phyloP scores from a whole-genome alignment of 2,329 filamentous ascomycete genomes.

The Lachnum nothofagi region DNA sequence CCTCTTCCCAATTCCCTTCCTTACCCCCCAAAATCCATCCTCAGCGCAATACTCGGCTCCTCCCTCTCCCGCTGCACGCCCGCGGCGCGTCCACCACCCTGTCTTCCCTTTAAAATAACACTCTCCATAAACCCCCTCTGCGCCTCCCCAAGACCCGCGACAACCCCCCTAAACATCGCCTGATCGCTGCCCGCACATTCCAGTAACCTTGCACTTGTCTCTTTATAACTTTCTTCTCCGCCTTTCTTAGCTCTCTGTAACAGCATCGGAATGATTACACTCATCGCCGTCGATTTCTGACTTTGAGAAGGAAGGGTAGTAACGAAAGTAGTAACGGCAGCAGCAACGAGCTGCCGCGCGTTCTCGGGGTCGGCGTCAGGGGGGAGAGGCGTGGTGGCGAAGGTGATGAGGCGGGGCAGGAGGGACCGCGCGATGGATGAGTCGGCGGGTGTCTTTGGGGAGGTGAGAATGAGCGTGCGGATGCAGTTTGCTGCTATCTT shows the following conservation, averaged over 20 bases:
- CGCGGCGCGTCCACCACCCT: constrained; percentile 37
- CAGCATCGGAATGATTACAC: constrained; percentile 71
- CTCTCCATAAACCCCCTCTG: constrained; percentile 76
- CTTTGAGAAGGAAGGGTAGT: constrained; percentile 41
- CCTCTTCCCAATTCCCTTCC: neutral
- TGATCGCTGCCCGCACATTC: constrained; percentile 77
- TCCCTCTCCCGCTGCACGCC: constrained; percentile 43
- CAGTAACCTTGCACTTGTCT: constrained; percentile 71
- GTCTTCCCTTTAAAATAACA: constrained; percentile 64
- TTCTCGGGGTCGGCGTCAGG: constrained; percentile 84
- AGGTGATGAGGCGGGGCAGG: constrained; percentile 69
- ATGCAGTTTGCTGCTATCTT: constrained; percentile 89
- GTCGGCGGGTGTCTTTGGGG: constrained; percentile 58
- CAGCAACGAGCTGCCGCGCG: constrained; percentile 64
- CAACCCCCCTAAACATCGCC: constrained; percentile 65
- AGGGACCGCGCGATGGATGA: constrained; percentile 70
- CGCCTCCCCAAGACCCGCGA: constrained; percentile 63
- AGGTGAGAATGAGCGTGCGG: constrained; percentile 71
- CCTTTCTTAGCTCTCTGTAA: constrained; percentile 66
- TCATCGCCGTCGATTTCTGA: constrained; percentile 57
- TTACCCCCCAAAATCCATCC: constrained; percentile 81
- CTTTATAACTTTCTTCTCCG: constrained; percentile 53
- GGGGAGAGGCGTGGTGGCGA: constrained; percentile 62
- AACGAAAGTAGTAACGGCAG: constrained; percentile 71
- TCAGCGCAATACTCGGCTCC: constrained; percentile 82